Base-by-base conservation (phyloP, 805 yeast genomes). In the Schwanniomyces yamadae region DNA sequence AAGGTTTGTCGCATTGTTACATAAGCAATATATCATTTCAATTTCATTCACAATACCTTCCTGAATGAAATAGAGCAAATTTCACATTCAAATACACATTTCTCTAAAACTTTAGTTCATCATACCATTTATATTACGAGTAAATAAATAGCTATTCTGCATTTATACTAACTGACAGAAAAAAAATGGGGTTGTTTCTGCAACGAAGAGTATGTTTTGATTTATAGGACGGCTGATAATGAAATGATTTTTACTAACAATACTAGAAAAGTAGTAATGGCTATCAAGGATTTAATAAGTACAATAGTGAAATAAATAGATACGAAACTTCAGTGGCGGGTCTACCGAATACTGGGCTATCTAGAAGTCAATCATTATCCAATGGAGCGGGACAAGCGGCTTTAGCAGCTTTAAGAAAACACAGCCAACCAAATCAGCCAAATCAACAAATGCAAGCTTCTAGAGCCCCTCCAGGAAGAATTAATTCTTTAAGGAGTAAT, bases 341-440 rank as follows among this genome's bases (percentile, higher is more conserved):
- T 1, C 40, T 51, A n/a, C 61, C 59, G 2, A 40, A 39, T 34
- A 28, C 26, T 9, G 52, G 46, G 12, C 43, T 43, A 9, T 18
- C 39, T 1, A 32, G 63, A 22, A 42, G 49, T 9, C 55, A 50
- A 26, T 57, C 64, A 19, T 46, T 59, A 15, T 42, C 52, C 16
- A 52, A 54, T 33, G 50, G 55, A 16, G 72, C 72, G 16, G 70
- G 71, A 13, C 60, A 51, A 39, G 73, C 72, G 5, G 73, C 72
- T 0, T 41, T 54, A 31, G 71, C 71, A 1, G 72, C 72, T 1
- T 46, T 66, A 12, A 54, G 63, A 36, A 49, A 55, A 40, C 71
- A 65, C 45, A 52, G 49, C 23, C 53, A 47, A 24, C 48, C 42
- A 7, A 11, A 23, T 14, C 44, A 27, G 22, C 44, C 25, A 16